phyloP scores from a whole-genome alignment of 257 asterid species.

The Solanum medicagineum region DNA sequence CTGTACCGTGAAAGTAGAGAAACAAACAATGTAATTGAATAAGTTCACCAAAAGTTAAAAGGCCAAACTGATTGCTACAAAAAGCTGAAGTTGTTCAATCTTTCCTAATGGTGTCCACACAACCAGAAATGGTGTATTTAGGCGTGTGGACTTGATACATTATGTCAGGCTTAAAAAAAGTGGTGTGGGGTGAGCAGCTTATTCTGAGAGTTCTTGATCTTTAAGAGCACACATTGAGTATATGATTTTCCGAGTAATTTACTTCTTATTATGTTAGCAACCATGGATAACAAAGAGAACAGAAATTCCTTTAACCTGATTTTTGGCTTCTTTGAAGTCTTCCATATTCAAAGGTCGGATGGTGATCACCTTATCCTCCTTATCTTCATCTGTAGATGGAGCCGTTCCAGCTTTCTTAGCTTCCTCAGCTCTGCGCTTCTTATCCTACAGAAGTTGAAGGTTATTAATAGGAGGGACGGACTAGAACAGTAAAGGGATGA shows the following conservation, averaged over 20 bases:
- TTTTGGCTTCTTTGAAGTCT: constrained; percentile 68
- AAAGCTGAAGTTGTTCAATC: background rate
- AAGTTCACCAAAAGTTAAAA: background rate
- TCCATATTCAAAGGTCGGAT: constrained; percentile 70
- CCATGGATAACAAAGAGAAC: background rate
- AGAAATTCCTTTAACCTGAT: constrained; percentile 32
- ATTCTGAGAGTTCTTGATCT: background rate
- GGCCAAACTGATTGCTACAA: background rate
- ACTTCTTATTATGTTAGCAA: background rate
- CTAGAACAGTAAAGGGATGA: background rate
- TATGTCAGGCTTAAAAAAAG: background rate
- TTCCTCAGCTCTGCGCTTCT: constrained; percentile 25
- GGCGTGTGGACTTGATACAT: background rate
- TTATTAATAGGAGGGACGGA: background rate
- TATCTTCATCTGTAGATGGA: constrained; percentile 9
- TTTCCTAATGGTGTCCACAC: background rate
- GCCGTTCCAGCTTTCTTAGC: constrained; percentile 9
- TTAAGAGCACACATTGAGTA: background rate
- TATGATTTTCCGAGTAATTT: background rate
- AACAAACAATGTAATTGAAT: background rate
- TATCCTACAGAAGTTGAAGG: constrained; percentile 12
- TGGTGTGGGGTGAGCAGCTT: background rate
- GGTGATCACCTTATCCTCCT: constrained; percentile 44
- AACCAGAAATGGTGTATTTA: background rate
- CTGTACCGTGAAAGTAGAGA: constrained; percentile 2